These are phyloP conservation scores for Xylariales sp. DNA, from an alignment of 2,329 filamentous ascomycete genomes.

Conservation along the genomic window DNA sequence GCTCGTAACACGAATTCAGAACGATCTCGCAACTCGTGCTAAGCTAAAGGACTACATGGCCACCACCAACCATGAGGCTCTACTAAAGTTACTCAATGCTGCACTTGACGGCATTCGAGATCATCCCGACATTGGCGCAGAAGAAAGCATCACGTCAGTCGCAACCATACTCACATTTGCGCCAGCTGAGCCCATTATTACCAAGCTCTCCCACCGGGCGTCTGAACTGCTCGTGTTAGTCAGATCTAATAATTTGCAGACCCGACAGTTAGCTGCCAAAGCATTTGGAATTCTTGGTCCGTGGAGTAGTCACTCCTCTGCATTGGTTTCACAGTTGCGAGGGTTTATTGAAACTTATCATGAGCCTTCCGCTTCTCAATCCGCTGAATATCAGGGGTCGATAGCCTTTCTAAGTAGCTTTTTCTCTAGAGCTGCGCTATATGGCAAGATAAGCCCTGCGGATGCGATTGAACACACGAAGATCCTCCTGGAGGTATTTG, in stretches of 20 bases:
- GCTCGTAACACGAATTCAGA: conserved; percentile 67
- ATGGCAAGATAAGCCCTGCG: conserved; percentile 13
- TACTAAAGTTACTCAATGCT: conserved; percentile 44
- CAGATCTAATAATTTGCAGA: conserved; percentile 66
- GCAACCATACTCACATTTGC: conserved; percentile 22
- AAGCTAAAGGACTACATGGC: conserved; percentile 53
- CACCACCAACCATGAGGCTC: conserved; percentile 29
- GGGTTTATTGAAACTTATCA: conserved; percentile 16
- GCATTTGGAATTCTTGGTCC: conserved; percentile 74
- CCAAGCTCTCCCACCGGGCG: conserved; percentile 37
- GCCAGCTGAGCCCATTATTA: conserved; percentile 24
- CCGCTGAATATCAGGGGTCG: conserved; percentile 25
- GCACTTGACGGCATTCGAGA: conserved; percentile 54
- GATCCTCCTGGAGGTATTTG: conserved; percentile 15
- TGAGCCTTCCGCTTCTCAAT: conserved; percentile 19
- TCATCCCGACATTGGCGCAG: conserved; percentile 28
- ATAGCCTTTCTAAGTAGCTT: conserved; percentile 22
- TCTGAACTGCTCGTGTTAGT: conserved; percentile 55
- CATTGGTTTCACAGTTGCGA: conserved; percentile 32
- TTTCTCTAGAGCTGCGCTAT: conserved; percentile 19
- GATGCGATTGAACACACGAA: conserved; percentile 17
- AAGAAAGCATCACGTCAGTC: conserved; percentile 22
- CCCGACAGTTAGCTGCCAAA: conserved; percentile 63
- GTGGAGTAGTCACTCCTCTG: conserved; percentile 45
- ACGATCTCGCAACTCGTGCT: conserved; percentile 61